These are phyloP conservation scores for Metschnikowia similis DNA, from an alignment of 805 yeast genomes.

Conservation along the genomic window DNA sequence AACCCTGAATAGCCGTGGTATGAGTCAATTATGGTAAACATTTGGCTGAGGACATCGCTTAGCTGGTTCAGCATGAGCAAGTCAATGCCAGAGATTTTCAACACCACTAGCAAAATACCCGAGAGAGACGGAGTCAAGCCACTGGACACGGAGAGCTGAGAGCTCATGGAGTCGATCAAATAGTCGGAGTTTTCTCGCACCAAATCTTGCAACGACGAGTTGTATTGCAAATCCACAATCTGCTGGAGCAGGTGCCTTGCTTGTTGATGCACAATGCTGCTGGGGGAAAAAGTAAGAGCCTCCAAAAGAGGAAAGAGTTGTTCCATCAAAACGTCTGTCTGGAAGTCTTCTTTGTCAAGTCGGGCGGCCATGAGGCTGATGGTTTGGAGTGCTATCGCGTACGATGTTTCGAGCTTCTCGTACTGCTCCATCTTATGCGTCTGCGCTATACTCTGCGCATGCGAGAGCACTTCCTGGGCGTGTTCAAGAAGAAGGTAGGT, in stretches of 20 bases:
- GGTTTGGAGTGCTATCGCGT: constrained; percentile 42
- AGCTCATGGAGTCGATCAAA: constrained; percentile 71
- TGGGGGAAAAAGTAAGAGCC: constrained; percentile 54
- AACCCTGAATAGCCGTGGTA: constrained; percentile 78
- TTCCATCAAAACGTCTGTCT: constrained; percentile 58
- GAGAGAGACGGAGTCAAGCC: constrained; percentile 68
- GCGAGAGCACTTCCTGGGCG: constrained; percentile 42
- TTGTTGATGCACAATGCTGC: constrained; percentile 47
- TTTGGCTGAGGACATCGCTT: constrained; percentile 66
- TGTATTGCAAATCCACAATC: constrained; percentile 41
- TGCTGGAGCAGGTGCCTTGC: constrained; percentile 50
- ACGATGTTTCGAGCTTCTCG: constrained; percentile 22
- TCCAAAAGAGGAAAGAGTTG: constrained; percentile 70
- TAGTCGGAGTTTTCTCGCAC: constrained; percentile 73
- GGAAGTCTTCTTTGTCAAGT: constrained; percentile 28
- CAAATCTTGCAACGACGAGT: constrained; percentile 52
- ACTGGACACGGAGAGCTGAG: constrained; percentile 62
- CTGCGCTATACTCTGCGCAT: constrained; percentile 8
- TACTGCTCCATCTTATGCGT: neutral
- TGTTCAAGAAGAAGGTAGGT: constrained; percentile 28
- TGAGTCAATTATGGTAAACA: constrained; percentile 73
- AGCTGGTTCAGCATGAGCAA: constrained; percentile 54
- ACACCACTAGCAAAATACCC: constrained; percentile 62
- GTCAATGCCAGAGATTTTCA: constrained; percentile 65
- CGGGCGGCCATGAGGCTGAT: constrained; percentile 30